phyloP scores from a whole-genome alignment of 106 monocot genomes.

The Amphibolis antarctica region DNA sequence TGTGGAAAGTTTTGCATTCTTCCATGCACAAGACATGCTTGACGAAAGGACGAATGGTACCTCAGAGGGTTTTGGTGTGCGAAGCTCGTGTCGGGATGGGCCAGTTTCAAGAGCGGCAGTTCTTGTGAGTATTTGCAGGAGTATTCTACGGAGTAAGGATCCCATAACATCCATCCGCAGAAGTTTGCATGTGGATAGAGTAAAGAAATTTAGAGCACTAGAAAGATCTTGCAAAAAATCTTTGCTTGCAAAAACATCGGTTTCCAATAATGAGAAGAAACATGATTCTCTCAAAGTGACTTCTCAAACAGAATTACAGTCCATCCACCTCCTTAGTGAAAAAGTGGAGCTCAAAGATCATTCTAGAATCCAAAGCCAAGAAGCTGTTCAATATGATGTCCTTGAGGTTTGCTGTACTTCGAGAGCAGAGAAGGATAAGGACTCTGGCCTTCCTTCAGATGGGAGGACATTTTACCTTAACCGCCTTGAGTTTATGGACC shows the following conservation, averaged over 20 bases:
- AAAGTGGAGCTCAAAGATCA: background rate
- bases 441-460: slow-evolving; percentile 23
- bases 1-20: slow-evolving; percentile 38
- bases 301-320: background rate
- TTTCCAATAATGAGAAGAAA: background rate
- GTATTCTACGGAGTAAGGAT: slow-evolving; percentile 30
- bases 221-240: background rate
- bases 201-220: background rate
- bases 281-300: background rate
- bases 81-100: background rate
- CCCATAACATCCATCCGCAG: slow-evolving; percentile 32
- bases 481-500: slow-evolving; percentile 27
- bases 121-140: slow-evolving; percentile 36
- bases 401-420: background rate
- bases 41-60: background rate
- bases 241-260: background rate
- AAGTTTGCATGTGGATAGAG: slow-evolving; percentile 4
- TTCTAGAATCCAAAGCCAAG: background rate
- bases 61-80: background rate
- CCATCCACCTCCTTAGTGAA: background rate
- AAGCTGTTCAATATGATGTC: background rate
- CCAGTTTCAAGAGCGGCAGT: slow-evolving; percentile 14
- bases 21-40: background rate
- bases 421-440: slow-evolving; percentile 3
- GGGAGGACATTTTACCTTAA: slow-evolving; percentile 54